A percentile compares a stretch with the other conserved stretches of the same genome.
Evolutionary conservation across 2,329 filamentous ascomycete species (phyloP).

Genomic region (Curvularia spicifera): DNA sequence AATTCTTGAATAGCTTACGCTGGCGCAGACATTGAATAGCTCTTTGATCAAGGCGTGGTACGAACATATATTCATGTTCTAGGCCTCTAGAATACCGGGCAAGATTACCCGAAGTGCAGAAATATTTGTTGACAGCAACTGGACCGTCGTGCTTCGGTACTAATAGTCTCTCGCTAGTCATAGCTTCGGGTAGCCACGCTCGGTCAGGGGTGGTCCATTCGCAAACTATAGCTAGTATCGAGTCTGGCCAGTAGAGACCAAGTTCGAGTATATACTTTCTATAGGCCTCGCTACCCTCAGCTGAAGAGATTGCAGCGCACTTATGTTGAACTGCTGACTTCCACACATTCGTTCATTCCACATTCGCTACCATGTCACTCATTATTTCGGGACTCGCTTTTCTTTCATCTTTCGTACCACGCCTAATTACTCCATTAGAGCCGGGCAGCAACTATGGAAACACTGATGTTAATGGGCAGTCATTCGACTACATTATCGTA

Average conservation of each 20-base stretch:
- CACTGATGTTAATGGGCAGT: slow-evolving; percentile 23
- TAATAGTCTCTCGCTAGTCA: not conserved
- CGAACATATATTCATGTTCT: not conserved
- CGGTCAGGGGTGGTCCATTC: slow-evolving; percentile 9
- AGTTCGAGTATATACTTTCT: slow-evolving; percentile 9
- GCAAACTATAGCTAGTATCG: not conserved
- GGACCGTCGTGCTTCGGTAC: not conserved
- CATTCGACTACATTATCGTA: slow-evolving; percentile 44
- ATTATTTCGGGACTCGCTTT: slow-evolving; percentile 20
- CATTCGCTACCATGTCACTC: slow-evolving; percentile 17
- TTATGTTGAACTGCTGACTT: slow-evolving; percentile 3
- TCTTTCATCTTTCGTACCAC: slow-evolving; percentile 27
- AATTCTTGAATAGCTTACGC: not conserved
- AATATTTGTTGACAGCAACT: not conserved
- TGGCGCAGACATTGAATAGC: not conserved
- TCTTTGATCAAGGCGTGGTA: not conserved
- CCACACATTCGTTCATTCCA: slow-evolving; percentile 7
- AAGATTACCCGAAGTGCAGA: not conserved
- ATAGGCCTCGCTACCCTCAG: not conserved
- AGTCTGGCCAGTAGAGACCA: slow-evolving; percentile 2
- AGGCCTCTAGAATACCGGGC: not conserved
- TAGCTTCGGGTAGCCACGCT: not conserved
- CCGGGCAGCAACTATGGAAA: slow-evolving; percentile 14
- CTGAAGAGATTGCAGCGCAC: not conserved
- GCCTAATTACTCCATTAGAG: slow-evolving; percentile 5